Evolutionary conservation across 805 yeast genomes (phyloP).

Genomic region (Dipodascopsis uninucleata): DNA sequence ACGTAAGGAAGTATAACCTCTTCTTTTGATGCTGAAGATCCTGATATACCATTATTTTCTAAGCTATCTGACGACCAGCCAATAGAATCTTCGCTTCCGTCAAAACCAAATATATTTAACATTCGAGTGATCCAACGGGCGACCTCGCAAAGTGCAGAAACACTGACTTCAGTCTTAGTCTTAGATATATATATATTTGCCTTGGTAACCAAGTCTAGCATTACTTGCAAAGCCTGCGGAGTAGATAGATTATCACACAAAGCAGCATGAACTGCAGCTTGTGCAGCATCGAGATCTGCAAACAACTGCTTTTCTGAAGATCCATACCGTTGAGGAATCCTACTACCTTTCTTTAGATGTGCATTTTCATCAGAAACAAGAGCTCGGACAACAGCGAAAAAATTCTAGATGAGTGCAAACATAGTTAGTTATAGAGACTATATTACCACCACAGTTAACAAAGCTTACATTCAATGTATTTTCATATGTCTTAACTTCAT

Average conservation of each 20-base stretch:
- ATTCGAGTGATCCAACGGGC: constrained; percentile 70
- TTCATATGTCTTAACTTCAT: constrained; percentile 76
- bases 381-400: constrained; percentile 84
- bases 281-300: constrained; percentile 44
- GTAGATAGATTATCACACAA: constrained; percentile 87
- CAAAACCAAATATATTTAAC: constrained; percentile 68
- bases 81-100: constrained; percentile 45
- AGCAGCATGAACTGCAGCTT: constrained; percentile 62
- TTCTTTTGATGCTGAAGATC: constrained; percentile 51
- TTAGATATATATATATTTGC: constrained; percentile 68
- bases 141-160: constrained; percentile 46
- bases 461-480: constrained; percentile 52
- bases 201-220: constrained; percentile 66
- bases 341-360: constrained; percentile 45
- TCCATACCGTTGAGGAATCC: constrained; percentile 61
- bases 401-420: no score
- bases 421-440: background rate
- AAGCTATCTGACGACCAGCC: constrained; percentile 67
- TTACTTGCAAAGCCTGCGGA: constrained; percentile 62
- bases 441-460: background rate
- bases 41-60: constrained; percentile 20
- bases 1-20: constrained; percentile 77
- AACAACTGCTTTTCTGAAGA: constrained; percentile 12
- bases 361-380: constrained; percentile 62
- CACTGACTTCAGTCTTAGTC: constrained; percentile 52